These are phyloP conservation scores for Teratosphaeria gauchensis DNA, from an alignment of 2,329 filamentous ascomycete genomes.

Conservation along the genomic window DNA sequence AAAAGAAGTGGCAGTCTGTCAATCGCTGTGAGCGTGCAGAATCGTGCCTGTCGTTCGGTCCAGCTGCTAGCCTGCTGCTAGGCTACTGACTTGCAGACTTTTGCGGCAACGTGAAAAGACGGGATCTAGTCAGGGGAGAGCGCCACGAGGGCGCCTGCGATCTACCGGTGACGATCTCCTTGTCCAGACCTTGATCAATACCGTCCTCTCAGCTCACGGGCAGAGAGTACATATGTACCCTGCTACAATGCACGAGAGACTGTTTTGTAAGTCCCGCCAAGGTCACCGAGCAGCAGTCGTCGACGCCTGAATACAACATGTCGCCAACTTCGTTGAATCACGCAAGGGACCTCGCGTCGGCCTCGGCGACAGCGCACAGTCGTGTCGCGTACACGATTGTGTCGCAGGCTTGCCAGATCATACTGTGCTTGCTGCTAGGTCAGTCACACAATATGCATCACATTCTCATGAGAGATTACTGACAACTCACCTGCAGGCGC, in stretches of 20 bases:
- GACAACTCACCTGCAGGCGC: neutral
- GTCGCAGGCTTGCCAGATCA: neutral
- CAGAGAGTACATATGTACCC: neutral
- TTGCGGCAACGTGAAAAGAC: neutral
- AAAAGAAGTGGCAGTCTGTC: neutral
- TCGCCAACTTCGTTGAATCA: neutral
- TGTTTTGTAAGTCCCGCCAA: neutral
- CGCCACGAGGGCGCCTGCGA: neutral
- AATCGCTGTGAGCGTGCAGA: neutral
- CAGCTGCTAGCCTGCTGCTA: neutral
- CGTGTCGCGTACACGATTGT: neutral
- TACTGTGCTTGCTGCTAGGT: neutral
- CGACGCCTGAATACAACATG: neutral
- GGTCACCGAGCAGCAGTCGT: neutral
- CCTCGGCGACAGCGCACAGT: neutral
- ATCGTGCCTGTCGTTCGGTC: neutral
- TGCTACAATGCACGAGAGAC: neutral
- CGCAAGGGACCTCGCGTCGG: neutral
- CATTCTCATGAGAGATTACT: neutral
- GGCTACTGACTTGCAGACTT: neutral
- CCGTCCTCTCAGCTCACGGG: neutral
- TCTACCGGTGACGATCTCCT: neutral
- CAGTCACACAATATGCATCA: neutral
- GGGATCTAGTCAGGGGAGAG: neutral
- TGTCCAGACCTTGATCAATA: neutral